Evolutionary conservation across 176 grass and related monocot species (phyloP).

Genomic region (Cymbopogon citratus): DNA sequence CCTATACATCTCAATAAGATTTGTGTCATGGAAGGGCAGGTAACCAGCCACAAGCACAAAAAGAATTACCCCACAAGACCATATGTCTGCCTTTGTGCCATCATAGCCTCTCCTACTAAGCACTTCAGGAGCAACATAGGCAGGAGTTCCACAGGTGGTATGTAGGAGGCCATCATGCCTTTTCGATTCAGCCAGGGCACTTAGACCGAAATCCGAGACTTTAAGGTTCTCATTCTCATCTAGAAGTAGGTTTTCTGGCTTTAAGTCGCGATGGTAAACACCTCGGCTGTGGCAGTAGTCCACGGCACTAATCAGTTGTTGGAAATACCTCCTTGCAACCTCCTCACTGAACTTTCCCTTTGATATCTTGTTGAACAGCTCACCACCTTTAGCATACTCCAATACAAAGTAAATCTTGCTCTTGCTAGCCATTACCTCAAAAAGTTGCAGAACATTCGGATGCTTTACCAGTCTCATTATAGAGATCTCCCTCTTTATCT

Average conservation of each 20-base stretch:
- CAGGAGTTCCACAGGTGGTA: slow-evolving; percentile 47
- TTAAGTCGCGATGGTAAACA: slow-evolving; percentile 43
- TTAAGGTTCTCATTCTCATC: slow-evolving; percentile 43
- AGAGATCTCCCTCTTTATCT: slow-evolving; percentile 46
- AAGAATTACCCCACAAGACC: slow-evolving; percentile 51
- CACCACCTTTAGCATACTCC: slow-evolving; percentile 60
- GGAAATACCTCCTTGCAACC: slow-evolving; percentile 43
- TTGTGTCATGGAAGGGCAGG: slow-evolving; percentile 39
- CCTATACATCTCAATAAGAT: slow-evolving; percentile 45
- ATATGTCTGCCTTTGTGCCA: slow-evolving; percentile 43
- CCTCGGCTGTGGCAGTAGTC: slow-evolving; percentile 58
- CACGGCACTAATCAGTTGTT: slow-evolving; percentile 40
- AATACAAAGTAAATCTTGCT: slow-evolving; percentile 64
- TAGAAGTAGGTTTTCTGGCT: slow-evolving; percentile 42
- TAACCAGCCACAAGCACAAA: slow-evolving; percentile 50
- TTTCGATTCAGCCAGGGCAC: slow-evolving; percentile 42
- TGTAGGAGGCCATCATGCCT: slow-evolving; percentile 47
- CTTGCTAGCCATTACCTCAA: slow-evolving; percentile 61
- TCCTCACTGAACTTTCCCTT: slow-evolving; percentile 43
- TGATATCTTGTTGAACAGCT: slow-evolving; percentile 47
- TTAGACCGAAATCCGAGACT: slow-evolving; percentile 47
- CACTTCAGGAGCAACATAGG: slow-evolving; percentile 57
- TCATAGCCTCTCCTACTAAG: slow-evolving; percentile 44
- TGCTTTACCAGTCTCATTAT: slow-evolving; percentile 47
- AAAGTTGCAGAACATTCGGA: slow-evolving; percentile 47